These are phyloP conservation scores for Thuja plicata DNA, from an alignment of 83 land plant genomes.

Conservation along the genomic window DNA sequence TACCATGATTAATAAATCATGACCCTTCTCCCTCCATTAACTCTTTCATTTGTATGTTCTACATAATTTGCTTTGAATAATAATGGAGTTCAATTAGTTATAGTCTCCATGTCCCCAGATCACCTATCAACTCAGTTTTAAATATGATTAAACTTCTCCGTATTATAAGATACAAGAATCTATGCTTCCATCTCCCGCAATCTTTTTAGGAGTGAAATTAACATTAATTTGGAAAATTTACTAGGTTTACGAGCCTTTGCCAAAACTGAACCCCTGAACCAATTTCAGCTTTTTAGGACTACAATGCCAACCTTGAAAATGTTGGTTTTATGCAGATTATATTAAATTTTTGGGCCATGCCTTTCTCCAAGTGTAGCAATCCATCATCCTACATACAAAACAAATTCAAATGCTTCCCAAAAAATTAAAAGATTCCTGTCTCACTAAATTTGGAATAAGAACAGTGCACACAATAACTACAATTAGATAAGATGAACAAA, in stretches of 20 bases:
- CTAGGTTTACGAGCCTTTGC: too few species aligned
- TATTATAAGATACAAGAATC: neutral
- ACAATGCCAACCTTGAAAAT: too few species aligned
- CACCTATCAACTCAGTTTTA: neutral
- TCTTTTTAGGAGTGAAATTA: neutral
- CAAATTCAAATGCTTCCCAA: neutral
- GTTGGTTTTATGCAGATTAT: too few species aligned
- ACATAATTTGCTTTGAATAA: neutral
- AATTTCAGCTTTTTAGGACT: too few species aligned
- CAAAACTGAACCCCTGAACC: too few species aligned
- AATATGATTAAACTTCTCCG: too few species aligned
- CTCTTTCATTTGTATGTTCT: neutral
- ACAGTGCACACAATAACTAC: neutral
- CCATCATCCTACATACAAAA: neutral
- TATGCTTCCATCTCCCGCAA: neutral
- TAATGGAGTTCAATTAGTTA: too few species aligned
- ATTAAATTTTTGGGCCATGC: too few species aligned
- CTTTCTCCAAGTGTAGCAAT: too few species aligned
- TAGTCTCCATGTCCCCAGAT: neutral
- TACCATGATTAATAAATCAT: too few species aligned
- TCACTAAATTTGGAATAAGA: neutral
- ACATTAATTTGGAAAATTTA: too few species aligned
- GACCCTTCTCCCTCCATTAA: too few species aligned
- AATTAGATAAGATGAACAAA: neutral
- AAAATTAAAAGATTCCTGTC: neutral